Evolutionary conservation across 352 stramenopile species (phyloP), one percentile per base, ranked within the genome.

Genomic region (Pythium sukuiense): DNA sequence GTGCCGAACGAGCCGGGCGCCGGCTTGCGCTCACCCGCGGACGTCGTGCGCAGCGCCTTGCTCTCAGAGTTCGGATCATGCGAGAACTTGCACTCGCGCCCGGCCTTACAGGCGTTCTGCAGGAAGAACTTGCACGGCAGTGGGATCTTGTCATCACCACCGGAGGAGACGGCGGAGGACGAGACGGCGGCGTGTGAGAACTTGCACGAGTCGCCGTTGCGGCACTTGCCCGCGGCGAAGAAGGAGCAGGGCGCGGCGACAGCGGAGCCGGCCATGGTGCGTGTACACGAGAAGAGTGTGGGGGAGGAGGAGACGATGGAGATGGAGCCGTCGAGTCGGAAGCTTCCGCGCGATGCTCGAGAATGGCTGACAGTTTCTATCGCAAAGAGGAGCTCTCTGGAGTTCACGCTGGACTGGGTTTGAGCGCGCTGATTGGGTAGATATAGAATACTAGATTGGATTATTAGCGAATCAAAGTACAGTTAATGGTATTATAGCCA

Each of bases 111-210:
- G 43, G 77, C 59, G 49, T 81, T 81, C 55, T 88, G 76, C 20
- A 91, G 66, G 61, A 85, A 92, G 64, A 90, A 93, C 61, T 85
- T 92, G 73, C 83, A 93, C 48, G 81, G 70, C 55, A 79, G 26
- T 54, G 48, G 80, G 67, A 55, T 70, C 79, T 24, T 77, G 63
- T 0, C 39, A 5, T 48, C 16, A 6, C 32, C 32, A 37, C 32
- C 78, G 66, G 37, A 74, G 59, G 20, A 81, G 70, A 55, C 81
- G 65, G 39, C 69, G 71, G 43, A 27, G 32, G 84, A 72, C 52
- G 83, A 69, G 20, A 70, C 71, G 48, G 63, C 29, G 13, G 71
- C 78, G 70, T 92, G 84, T 29, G 73, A 88, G 71, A 91, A 92
- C 57, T 76, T 81, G 73, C 84, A 92, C 58, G 46, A 63, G n/a